Base-by-base conservation (phyloP, 1,284 basidiomycete species). In the Cerioporus squamosus region DNA sequence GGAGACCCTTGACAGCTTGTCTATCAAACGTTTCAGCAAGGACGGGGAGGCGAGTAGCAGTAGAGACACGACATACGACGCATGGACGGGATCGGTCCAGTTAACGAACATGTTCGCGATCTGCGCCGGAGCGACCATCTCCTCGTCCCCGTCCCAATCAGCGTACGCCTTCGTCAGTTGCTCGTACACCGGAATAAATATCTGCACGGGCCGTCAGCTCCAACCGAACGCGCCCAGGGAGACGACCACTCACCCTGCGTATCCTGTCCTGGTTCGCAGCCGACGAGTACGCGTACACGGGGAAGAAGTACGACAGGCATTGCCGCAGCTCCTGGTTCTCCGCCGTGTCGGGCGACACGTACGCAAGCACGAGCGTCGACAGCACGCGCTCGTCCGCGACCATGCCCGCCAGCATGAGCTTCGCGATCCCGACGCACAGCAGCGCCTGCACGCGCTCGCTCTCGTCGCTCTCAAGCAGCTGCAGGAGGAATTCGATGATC, bases 221-320 rank as follows among this genome's bases (percentile, higher is more conserved):
- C 2, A 2, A 2, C 14, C 40, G 17, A 26, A 26, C 12, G 9
- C n/a, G n/a, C n/a, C 44, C n/a, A 14, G 5, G 24, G 6, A 9
- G 1, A 26, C 8, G 12, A 5, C 63, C 5, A 36, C 82, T 59
- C 56, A 94, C 94, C 64, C 86, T 82, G 66, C 88, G 88, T 81
- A 97, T 86, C 23, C 86, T 79, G 12, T 83, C 77, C 77, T 98
- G 96, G 70, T 98, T 97, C 17, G 73, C 74, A 2, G 86, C 75
- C 0, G 91, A 90, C 1, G 94, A 94, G 72, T 93, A 96, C 73
- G 93, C 94, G 72, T 94, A 98, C 0, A 95, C 89, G 0, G 95
- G 95, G 76, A 99, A 90, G 80, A 98, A 98, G 76, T 98, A 98
- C 18, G 94, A 90, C 24, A 99, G 78, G 71, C 95, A 98, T 74